Conservation (phyloP, 2,329 filamentous ascomycete species). For the Hypoxylon sp. region DNA sequence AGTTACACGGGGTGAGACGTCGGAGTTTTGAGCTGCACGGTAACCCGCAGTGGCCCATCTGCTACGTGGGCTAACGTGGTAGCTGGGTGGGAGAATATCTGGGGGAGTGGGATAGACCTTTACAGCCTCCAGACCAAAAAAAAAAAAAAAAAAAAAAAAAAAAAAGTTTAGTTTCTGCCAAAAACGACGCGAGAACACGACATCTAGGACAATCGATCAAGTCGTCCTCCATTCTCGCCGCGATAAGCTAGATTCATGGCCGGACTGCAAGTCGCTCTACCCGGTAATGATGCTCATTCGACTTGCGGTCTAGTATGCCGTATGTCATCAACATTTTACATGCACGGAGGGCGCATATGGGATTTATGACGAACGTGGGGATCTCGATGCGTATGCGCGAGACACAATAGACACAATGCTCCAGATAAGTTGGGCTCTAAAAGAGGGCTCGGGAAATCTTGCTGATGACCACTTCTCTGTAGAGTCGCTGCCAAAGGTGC, state of each 20-base stretch:
- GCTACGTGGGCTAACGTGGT: slow-evolving; percentile 14
- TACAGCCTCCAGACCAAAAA: no score
- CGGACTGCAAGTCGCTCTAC: slow-evolving; percentile 36
- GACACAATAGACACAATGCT: not conserved
- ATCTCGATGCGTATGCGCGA: slow-evolving; percentile 7
- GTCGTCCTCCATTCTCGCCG: slow-evolving; percentile 24
- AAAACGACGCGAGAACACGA: slow-evolving; percentile 21
- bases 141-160: no score
- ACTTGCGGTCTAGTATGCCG: slow-evolving; percentile 15
- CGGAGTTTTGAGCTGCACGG: slow-evolving; percentile 37
- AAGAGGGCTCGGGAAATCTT: slow-evolving; percentile 9
- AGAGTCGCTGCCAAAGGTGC: slow-evolving; percentile 12
- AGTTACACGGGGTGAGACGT: slow-evolving; percentile 38
- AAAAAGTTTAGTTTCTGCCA: slow-evolving; percentile 10
- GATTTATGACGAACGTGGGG: slow-evolving; percentile 15
- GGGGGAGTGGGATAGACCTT: slow-evolving; percentile 12
- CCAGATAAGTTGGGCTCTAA: slow-evolving; percentile 12
- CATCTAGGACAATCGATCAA: slow-evolving; percentile 11
- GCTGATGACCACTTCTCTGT: slow-evolving; percentile 20
- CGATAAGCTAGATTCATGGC: slow-evolving; percentile 30
- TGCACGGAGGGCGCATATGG: slow-evolving; percentile 26
- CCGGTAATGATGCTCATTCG: slow-evolving; percentile 33
- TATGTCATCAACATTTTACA: slow-evolving; percentile 17
- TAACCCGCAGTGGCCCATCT: slow-evolving; percentile 32
- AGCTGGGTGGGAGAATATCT: slow-evolving; percentile 13